Conservation (phyloP, 2,329 filamentous ascomycete genomes). For the Beauveria bassiana region DNA sequence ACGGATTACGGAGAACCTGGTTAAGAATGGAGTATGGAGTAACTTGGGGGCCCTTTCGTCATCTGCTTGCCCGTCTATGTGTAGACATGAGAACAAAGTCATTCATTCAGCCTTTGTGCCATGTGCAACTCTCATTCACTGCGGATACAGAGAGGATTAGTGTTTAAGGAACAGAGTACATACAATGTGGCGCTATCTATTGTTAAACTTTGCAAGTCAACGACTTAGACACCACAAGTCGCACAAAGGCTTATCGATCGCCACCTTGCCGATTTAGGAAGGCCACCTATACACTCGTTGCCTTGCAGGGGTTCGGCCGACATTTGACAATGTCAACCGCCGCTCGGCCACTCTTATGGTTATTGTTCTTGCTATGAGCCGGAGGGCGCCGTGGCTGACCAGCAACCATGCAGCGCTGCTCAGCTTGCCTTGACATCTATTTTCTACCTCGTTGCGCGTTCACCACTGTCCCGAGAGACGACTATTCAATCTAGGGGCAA, state of each 20-base stretch:
- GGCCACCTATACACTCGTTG: slow-evolving; percentile 9
- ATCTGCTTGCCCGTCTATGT: neutral
- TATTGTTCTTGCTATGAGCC: no score
- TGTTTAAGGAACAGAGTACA: neutral
- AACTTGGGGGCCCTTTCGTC: no score
- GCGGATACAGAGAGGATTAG: no score
- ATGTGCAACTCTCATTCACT: neutral
- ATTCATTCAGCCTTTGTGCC: neutral
- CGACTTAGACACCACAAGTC: neutral
- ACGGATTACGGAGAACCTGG: no score
- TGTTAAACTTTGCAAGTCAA: neutral
- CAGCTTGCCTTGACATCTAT: neutral
- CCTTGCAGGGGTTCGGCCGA: neutral
- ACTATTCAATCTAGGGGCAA: neutral
- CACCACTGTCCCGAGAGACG: neutral
- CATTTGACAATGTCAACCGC: neutral
- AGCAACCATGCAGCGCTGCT: neutral
- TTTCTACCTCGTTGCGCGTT: neutral
- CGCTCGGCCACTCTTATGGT: neutral
- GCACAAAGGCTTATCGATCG: neutral
- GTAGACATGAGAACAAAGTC: neutral
- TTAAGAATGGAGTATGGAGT: no score
- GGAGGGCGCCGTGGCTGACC: neutral
- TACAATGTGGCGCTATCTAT: neutral
- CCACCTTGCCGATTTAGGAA: slow-evolving; percentile 2